These are phyloP conservation scores for Pseudonitzschia delicatissima DNA, from an alignment of 108 stramenopile species.

Conservation along the genomic window DNA sequence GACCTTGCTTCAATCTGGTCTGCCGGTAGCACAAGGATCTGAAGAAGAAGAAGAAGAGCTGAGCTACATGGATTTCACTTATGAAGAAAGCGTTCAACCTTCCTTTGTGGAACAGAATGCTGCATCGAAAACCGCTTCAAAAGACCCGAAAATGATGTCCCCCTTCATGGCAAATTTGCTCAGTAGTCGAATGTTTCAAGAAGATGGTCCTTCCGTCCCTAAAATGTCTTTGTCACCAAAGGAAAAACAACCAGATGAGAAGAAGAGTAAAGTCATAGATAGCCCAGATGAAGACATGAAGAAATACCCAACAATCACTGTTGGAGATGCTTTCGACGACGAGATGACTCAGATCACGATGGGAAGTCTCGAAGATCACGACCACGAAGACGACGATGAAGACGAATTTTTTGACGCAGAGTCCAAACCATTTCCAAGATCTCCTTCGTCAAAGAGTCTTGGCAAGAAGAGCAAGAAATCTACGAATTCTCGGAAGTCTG, in stretches of 20 bases:
- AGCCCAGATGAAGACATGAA: neutral
- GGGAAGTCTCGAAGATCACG: slow-evolving; percentile 19
- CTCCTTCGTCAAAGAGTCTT: slow-evolving; percentile 7
- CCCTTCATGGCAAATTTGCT: slow-evolving; percentile 15
- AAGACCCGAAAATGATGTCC: slow-evolving; percentile 3
- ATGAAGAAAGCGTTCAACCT: slow-evolving; percentile 27
- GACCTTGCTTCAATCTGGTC: neutral
- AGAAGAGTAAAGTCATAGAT: neutral
- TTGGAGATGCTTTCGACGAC: slow-evolving; percentile 13
- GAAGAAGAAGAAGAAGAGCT: neutral
- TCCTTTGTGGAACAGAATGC: slow-evolving; percentile 8
- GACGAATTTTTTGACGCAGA: slow-evolving; percentile 11
- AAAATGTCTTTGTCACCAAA: neutral
- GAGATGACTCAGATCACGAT: slow-evolving; percentile 39
- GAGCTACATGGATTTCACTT: slow-evolving; percentile 32
- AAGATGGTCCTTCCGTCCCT: neutral
- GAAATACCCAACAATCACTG: slow-evolving; percentile 16
- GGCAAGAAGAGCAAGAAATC: neutral
- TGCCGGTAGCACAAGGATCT: neutral
- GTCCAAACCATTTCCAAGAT: slow-evolving; percentile 1
- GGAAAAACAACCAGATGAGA: neutral
- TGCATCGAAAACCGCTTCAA: neutral
- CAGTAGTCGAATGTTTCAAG: slow-evolving; percentile 33
- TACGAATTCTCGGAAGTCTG: neutral
- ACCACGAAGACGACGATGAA: neutral